These are phyloP conservation scores for Ceratobasidium sp. DNA, from an alignment of 1,284 basidiomycete species.

Conservation along the genomic window DNA sequence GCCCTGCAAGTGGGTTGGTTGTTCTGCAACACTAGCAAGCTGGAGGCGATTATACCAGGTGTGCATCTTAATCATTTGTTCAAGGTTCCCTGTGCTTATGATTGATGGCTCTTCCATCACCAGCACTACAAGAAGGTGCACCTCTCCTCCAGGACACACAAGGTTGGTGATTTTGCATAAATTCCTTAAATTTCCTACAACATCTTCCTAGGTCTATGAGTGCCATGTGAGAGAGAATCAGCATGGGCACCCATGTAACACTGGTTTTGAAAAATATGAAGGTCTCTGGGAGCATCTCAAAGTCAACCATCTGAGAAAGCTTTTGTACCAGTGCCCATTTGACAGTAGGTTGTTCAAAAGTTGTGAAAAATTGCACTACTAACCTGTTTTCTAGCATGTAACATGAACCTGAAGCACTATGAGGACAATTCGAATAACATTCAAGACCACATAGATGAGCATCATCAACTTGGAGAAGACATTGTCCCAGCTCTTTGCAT, in stretches of 20 bases:
- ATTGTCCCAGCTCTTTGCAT: conserved; percentile 1
- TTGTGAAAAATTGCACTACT: neutral
- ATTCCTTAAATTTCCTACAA: neutral
- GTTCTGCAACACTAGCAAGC: conserved; percentile 7
- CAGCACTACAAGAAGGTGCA: conserved; percentile 24
- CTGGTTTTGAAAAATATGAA: neutral
- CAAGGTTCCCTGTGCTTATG: neutral
- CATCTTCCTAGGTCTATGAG: neutral
- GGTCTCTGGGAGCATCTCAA: neutral
- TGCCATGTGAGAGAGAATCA: neutral
- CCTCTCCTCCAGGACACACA: neutral
- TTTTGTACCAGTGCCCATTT: conserved; percentile 6
- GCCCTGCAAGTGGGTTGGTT: conserved; percentile 13
- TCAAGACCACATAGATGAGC: conserved; percentile 7
- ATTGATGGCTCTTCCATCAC: neutral
- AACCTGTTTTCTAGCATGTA: conserved; percentile 7
- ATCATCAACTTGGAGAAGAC: neutral
- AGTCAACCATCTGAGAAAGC: neutral
- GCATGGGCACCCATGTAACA: neutral
- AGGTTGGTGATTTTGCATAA: neutral
- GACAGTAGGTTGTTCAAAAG: neutral
- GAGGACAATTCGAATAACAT: neutral
- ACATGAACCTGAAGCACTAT: conserved; percentile 2
- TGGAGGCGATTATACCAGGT: conserved; percentile 21
- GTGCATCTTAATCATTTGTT: neutral